Evolutionary conservation across 2,329 filamentous ascomycete genomes (phyloP), one percentile per base, ranked within the genome.

Genomic region (Botrytis cinerea): DNA sequence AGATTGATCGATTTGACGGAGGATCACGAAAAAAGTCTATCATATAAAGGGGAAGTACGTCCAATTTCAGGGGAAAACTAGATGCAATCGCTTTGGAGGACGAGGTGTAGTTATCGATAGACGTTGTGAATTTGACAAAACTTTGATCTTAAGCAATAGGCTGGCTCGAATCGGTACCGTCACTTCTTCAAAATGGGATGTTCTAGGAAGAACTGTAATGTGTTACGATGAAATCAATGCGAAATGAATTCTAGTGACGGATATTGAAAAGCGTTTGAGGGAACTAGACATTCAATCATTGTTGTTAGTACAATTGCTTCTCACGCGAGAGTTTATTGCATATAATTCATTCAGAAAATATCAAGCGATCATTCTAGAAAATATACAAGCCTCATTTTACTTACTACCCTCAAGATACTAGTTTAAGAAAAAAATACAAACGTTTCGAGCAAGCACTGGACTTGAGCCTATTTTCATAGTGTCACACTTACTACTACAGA

Each of bases 31-130:
- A n/a, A 16, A 28, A 16, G 16, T n/a, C n/a, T n/a, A n/a, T n/a
- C n/a, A n/a, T n/a, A 18, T 8, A 6, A 18, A 54, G 6, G n/a
- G n/a, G 5, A 8, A 9, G 16, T 1, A 18, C 0, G 5, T 2
- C 3, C n/a, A 54, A 18, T 14, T 28, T 18, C n/a, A 18, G 9
- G 14, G n/a, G 16, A 54, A n/a, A 20, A 54, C n/a, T 16, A 16
- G 48, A 54, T n/a, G n/a, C 25, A n/a, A 7, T n/a, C 48, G 14
- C n/a, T n/a, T 54, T 5, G n/a, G 6, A 25, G 25, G 7, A n/a
- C 14, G 51, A 28, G 51, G 48, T 14, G 8, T 12, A 54, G 14
- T 6, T 54, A 28, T 28, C n/a, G n/a, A 54, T 18, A 8, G 2
- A 54, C n/a, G 8, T 6, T 2, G 25, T 28, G 48, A 1, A 54